Evolutionary conservation across 1,139 yeast species (phyloP).

Genomic region (Yamadazyma atmosphaerica): DNA sequence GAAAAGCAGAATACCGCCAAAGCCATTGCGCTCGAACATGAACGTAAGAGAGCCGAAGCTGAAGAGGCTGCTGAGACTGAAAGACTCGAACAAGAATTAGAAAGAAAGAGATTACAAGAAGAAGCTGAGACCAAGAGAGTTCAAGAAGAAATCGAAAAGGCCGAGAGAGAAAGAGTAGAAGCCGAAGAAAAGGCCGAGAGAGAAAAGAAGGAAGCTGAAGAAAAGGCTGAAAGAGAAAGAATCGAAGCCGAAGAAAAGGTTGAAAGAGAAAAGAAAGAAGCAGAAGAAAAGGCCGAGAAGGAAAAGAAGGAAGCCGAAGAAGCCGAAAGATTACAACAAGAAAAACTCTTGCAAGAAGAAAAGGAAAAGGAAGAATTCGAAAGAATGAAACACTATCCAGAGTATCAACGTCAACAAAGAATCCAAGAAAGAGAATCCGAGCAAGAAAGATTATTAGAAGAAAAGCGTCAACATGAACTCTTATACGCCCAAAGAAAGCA

Average conservation of each 20-base stretch:
- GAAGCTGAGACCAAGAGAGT: constrained; percentile 31
- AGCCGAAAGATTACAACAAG: constrained; percentile 18
- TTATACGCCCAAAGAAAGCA: constrained; percentile 26
- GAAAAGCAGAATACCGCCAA: constrained; percentile 45
- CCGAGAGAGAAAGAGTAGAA: constrained; percentile 28
- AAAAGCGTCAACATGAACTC: constrained; percentile 29
- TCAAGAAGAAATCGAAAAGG: constrained; percentile 35
- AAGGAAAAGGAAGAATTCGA: constrained; percentile 23
- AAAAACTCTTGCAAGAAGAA: constrained; percentile 13
- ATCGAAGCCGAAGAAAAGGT: constrained; percentile 20
- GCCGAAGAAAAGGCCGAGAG: constrained; percentile 26
- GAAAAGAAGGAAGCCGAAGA: constrained; percentile 24
- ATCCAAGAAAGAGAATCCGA: constrained; percentile 29
- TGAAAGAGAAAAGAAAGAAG: constrained; percentile 18
- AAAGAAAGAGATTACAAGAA: constrained; percentile 35
- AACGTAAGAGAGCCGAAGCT: constrained; percentile 48
- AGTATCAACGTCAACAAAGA: constrained; percentile 28
- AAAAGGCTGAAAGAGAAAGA: constrained; percentile 21
- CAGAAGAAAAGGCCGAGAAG: constrained; percentile 21
- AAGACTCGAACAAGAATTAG: constrained; percentile 48
- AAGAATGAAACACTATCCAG: constrained; percentile 23
- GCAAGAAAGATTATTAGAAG: constrained; percentile 25
- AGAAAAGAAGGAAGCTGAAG: constrained; percentile 26
- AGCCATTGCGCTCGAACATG: constrained; percentile 41
- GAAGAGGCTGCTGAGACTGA: constrained; percentile 49